Percentiles rank a stretch among this genome's conserved stretches.
phyloP scores from a whole-genome alignment of 2,329 filamentous ascomycete genomes.

The Cordyceps javanica region DNA sequence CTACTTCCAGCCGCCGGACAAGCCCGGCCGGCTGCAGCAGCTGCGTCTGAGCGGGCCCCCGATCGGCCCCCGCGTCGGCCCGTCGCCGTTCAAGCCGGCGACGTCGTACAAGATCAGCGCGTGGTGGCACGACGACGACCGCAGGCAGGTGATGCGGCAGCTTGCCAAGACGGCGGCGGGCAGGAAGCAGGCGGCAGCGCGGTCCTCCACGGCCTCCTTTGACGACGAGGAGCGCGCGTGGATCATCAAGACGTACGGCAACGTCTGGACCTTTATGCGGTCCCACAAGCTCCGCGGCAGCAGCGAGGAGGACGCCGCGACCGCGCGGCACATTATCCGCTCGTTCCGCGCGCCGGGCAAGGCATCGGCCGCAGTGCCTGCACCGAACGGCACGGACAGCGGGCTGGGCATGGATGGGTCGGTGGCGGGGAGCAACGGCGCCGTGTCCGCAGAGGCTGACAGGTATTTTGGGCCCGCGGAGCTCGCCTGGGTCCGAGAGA shows the following conservation, averaged over 20 bases:
- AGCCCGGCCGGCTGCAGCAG: background rate
- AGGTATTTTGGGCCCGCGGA: background rate
- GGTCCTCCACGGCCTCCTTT: background rate
- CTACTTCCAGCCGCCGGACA: background rate
- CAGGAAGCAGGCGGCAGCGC: too few relatives aligned
- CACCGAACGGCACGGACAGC: background rate
- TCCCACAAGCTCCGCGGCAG: background rate
- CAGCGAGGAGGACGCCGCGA: background rate
- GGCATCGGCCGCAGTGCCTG: background rate
- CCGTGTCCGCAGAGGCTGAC: background rate
- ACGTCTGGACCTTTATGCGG: background rate
- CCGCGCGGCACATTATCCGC: background rate
- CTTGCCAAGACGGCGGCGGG: background rate
- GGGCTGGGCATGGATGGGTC: background rate
- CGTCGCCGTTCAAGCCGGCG: background rate
- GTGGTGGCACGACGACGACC: background rate
- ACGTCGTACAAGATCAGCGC: background rate
- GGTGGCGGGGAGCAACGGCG: background rate
- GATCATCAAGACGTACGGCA: background rate
- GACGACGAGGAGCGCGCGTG: background rate
- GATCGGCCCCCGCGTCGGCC: background rate
- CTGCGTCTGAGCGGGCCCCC: constrained; percentile 2
- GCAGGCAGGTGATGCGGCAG: background rate
- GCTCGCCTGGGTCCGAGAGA: background rate
- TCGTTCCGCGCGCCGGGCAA: background rate